Evolutionary conservation across 352 stramenopile genomes (phyloP), one percentile per base, ranked within the genome.

Genomic region (Lagenidium sp.): DNA sequence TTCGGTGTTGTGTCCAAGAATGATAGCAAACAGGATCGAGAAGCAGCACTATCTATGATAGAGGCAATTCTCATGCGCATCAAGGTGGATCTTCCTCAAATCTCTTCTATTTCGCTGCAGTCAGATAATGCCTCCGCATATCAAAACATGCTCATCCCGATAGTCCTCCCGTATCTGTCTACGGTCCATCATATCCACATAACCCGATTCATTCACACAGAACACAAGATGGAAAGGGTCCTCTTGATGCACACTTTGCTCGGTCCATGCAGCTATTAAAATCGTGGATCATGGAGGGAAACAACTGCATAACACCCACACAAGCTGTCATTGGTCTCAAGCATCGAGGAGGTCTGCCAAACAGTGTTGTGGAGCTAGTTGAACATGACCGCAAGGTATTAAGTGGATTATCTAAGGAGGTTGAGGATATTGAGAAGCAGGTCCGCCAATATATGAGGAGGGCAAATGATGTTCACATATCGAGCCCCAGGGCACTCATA

Each of bases 101-200:
- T 67, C 12, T 56, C 39, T 28, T 8, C 12, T 4, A 49, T 65
- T 19, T 36, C 49, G 0, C 10, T 70, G 4, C 59, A 57, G 19
- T 55, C 47, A 18, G 49, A 68, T 43, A 70, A 68, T 40, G 63
- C 63, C 2, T 31, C 42, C 1, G 50, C 32, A 19, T 70, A 74
- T 34, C 59, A 60, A 35, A 66, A 60, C 20, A 25, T 28, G 36
- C 29, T 56, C 11, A 3, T 65, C 0, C 18, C 45, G 18, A 2
- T 66, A 2, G 13, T 58, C 4, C 6, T 68, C 3, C 52, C 55
- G 2, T 52, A 51, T 22, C 13, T 74, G 5, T 31, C 35, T 2
- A n/a, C 12, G 13, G 22, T 25, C 2, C 43, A 62, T 36, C 39
- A 23, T 2, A 20, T 71, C 2, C 3, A 49, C 11, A 37, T 71